Conservation (phyloP, 495 filamentous ascomycete species). For the Xylaria intraflava region DNA sequence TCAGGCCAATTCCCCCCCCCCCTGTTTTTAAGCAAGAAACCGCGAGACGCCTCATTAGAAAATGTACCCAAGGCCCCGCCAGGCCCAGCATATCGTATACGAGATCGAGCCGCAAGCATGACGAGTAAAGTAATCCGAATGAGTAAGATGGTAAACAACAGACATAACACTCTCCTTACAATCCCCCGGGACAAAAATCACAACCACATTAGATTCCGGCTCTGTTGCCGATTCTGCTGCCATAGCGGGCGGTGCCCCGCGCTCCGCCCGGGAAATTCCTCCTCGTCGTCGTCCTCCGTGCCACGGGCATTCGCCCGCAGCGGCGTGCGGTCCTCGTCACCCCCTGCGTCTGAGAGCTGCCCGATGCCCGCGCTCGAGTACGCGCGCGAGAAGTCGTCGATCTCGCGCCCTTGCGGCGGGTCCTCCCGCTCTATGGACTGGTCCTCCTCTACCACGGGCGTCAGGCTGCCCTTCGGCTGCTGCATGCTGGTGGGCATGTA, state of each 20-base stretch:
- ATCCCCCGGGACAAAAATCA: slow-evolving; percentile 16
- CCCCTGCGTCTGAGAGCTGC: slow-evolving; percentile 24
- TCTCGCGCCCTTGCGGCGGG: slow-evolving; percentile 24
- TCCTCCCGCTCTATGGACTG: slow-evolving; percentile 1
- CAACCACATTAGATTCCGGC: slow-evolving; percentile 43
- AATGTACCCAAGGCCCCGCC: background rate
- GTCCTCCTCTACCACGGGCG: slow-evolving; percentile 23
- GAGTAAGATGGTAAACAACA: too few relatives aligned
- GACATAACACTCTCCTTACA: too few relatives aligned
- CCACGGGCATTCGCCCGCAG: slow-evolving; percentile 17
- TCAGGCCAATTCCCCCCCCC: too few relatives aligned
- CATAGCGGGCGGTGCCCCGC: slow-evolving; percentile 29
- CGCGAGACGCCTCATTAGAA: too few relatives aligned
- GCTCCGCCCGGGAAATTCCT: background rate
- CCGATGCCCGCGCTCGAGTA: slow-evolving; percentile 36
- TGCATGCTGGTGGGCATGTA: background rate
- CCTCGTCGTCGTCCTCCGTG: slow-evolving; percentile 3
- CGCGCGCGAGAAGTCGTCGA: slow-evolving; percentile 38
- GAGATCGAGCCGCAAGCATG: too few relatives aligned
- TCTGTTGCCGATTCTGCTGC: slow-evolving; percentile 44
- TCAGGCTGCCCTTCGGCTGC: slow-evolving; percentile 19
- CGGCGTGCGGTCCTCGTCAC: slow-evolving; percentile 9
- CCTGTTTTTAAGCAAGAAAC: too few relatives aligned
- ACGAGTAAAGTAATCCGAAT: too few relatives aligned
- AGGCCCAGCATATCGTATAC: too few relatives aligned